phyloP scores from a whole-genome alignment of 2,329 filamentous ascomycete species.

The Colletotrichum caudatum region DNA sequence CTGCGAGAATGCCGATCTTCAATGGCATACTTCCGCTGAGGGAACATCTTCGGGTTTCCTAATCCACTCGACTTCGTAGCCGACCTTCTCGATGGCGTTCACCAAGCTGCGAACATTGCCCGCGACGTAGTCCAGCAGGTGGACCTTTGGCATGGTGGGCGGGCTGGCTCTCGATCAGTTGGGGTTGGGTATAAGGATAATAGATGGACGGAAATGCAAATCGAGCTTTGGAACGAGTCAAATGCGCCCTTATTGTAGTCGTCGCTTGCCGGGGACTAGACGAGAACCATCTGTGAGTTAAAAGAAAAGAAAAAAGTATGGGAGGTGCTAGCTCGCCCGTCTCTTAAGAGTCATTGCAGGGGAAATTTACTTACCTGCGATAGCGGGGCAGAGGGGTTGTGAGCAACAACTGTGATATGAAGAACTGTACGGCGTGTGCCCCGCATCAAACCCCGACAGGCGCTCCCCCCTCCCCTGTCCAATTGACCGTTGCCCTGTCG shows the following conservation, averaged over 20 bases:
- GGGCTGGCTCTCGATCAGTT: background rate
- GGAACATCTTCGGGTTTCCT: slow-evolving; percentile 84
- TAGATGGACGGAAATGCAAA: background rate
- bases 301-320: background rate
- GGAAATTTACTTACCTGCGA: slow-evolving; percentile 43
- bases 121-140: slow-evolving; percentile 89
- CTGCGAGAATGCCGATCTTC: background rate
- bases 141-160: slow-evolving; percentile 77
- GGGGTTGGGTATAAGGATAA: background rate
- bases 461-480: slow-evolving; percentile 4
- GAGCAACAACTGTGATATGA: slow-evolving; percentile 6
- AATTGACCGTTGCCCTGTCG: slow-evolving; percentile 22
- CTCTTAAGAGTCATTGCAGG: slow-evolving; percentile 24
- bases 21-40: slow-evolving; percentile 79
- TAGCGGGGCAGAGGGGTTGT: slow-evolving; percentile 45
- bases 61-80: slow-evolving; percentile 94
- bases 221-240: slow-evolving; percentile 6
- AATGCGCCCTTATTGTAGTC: slow-evolving; percentile 20
- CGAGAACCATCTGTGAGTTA: slow-evolving; percentile 32
- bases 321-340: slow-evolving; percentile 11
- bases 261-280: background rate
- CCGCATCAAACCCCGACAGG: slow-evolving; percentile 36
- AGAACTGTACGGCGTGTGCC: slow-evolving; percentile 17
- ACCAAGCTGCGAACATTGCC: slow-evolving; percentile 96
- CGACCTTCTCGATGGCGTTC: slow-evolving; percentile 96